Conservation (phyloP, 2,329 filamentous ascomycete species). For the Beauveria caledonica region DNA sequence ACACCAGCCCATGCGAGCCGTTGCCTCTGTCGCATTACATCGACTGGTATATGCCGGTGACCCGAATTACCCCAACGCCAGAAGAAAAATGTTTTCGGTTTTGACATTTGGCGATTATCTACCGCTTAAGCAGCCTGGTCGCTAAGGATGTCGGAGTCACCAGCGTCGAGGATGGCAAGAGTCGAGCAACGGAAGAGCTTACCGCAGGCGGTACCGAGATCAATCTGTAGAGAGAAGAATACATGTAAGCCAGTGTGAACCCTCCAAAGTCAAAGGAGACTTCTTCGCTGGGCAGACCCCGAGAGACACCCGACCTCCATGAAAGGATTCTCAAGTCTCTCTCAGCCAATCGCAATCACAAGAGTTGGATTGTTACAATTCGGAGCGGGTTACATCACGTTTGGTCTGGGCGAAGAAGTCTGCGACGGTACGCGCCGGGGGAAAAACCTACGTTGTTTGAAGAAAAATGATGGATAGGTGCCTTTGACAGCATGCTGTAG, state of each 20-base stretch:
- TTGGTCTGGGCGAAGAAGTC: constrained; percentile 16
- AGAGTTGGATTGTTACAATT: constrained; percentile 11
- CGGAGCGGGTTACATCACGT: constrained; percentile 9
- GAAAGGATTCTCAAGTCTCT: background rate
- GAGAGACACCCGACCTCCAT: constrained; percentile 21
- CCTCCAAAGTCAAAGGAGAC: constrained; percentile 83
- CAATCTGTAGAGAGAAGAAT: constrained; percentile 58
- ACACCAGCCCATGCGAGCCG: constrained; percentile 13
- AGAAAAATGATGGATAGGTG: constrained; percentile 91
- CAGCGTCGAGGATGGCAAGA: constrained; percentile 94
- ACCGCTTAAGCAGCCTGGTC: constrained; percentile 55
- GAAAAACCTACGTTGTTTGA: constrained; percentile 90
- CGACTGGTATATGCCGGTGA: constrained; percentile 31
- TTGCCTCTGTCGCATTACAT: constrained; percentile 26
- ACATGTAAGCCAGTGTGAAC: constrained; percentile 55
- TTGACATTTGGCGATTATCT: constrained; percentile 1
- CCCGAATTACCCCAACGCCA: constrained; percentile 36
- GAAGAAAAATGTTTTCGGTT: constrained; percentile 16
- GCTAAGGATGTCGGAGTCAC: constrained; percentile 95
- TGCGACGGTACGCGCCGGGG: constrained; percentile 19
- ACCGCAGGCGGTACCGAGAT: constrained; percentile 95
- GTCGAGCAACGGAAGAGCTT: constrained; percentile 98
- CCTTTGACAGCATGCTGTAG: constrained; percentile 89
- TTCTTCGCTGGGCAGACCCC: constrained; percentile 80
- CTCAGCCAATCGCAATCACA: constrained; percentile 12